phyloP scores from a whole-genome alignment of 768 basidiomycete species.

The Tulasnella sp. region DNA sequence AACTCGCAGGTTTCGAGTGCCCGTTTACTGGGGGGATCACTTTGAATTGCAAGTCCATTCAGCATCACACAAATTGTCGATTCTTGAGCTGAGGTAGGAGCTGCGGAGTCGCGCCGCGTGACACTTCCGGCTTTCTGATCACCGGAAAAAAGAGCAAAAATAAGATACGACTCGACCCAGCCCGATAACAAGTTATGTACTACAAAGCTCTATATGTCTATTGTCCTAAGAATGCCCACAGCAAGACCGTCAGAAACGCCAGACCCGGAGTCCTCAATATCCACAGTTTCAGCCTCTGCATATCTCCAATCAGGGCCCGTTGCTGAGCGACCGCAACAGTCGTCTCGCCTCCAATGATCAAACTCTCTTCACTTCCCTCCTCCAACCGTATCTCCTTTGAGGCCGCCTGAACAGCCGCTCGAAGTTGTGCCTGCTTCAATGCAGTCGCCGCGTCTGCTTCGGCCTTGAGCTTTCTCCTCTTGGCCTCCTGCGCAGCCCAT shows the following conservation, averaged over 20 bases:
- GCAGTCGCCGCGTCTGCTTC: background rate
- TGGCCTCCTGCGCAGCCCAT: background rate
- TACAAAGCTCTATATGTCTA: too few relatives aligned
- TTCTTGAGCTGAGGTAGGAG: too few relatives aligned
- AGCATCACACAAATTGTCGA: too few relatives aligned
- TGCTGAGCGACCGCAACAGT: background rate
- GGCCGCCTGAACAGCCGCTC: background rate
- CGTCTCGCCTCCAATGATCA: background rate
- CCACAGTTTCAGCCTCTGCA: background rate
- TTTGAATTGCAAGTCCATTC: too few relatives aligned
- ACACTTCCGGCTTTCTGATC: too few relatives aligned
- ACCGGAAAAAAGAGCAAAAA: too few relatives aligned
- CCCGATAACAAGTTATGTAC: too few relatives aligned
- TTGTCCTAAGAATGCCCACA: background rate
- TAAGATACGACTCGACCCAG: too few relatives aligned
- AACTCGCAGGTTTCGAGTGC: too few relatives aligned
- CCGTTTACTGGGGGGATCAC: too few relatives aligned
- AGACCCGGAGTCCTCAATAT: background rate
- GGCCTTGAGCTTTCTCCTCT: background rate
- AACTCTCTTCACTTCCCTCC: background rate
- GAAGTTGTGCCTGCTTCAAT: background rate
- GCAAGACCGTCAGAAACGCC: background rate
- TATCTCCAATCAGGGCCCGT: background rate
- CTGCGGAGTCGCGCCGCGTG: too few relatives aligned
- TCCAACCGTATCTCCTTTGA: background rate